Conservation (phyloP, 192 early-diverging fungal genomes). For the Coemansia sp. region DNA sequence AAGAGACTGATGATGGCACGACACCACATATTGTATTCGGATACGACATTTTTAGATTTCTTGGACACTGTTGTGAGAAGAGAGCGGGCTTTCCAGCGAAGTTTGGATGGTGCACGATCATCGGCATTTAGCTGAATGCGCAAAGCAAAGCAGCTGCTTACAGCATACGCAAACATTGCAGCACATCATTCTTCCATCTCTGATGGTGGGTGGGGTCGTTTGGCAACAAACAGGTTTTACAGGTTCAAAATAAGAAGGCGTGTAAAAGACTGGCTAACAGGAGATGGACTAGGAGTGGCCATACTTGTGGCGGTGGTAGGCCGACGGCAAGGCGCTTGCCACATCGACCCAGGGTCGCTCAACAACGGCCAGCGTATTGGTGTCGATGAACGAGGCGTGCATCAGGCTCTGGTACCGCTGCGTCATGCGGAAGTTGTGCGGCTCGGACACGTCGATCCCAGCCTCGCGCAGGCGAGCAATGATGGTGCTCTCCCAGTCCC, state of each 20-base stretch:
- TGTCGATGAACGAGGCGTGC: constrained; percentile 72
- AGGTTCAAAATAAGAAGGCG: background rate
- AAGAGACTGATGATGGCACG: background rate
- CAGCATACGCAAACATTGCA: no score
- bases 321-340: constrained; percentile 74
- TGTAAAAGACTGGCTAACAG: background rate
- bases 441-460: constrained; percentile 56
- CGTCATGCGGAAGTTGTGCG: constrained; percentile 69
- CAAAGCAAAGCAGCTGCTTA: no score
- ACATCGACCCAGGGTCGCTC: constrained; percentile 88
- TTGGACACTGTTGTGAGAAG: no score
- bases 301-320: constrained; percentile 84
- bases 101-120: no score
- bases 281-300: constrained; percentile 48
- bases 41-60: no score
- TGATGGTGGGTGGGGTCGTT: background rate
- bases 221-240: background rate
- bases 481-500: constrained; percentile 49
- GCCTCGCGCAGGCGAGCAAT: constrained; percentile 47
- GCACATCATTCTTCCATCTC: no score
- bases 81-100: no score
- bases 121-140: no score
- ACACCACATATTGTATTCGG: no score
- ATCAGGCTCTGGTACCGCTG: constrained; percentile 86
- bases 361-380: constrained; percentile 78